Percentiles rank a stretch among this genome's conserved stretches.
These are phyloP conservation scores for Fusarium globosum DNA, from an alignment of 2,329 filamentous ascomycete genomes.

Conservation along the genomic window DNA sequence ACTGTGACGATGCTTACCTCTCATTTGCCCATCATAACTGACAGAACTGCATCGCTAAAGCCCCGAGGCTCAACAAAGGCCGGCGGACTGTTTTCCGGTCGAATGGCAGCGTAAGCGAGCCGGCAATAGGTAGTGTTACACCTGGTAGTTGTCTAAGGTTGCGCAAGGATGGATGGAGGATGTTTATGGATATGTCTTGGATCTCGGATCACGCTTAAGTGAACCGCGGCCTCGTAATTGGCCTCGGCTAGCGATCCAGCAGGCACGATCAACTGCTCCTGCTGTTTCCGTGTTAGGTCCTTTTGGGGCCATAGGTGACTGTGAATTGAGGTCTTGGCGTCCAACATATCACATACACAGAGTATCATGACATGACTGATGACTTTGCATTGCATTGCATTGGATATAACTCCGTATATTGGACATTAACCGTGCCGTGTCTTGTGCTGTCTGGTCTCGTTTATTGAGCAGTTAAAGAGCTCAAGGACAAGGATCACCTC, in stretches of 20 bases:
- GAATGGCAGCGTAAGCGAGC: constrained; percentile 19
- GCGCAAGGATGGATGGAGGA: constrained; percentile 3
- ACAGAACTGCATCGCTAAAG: constrained; percentile 33
- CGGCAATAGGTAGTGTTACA: not conserved
- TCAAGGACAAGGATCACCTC: constrained; percentile 7
- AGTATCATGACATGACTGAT: not conserved
- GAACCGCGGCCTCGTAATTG: constrained; percentile 28
- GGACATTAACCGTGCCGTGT: constrained; percentile 6
- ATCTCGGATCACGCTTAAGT: constrained; percentile 24
- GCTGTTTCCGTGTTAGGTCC: constrained; percentile 35
- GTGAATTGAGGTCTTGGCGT: not conserved
- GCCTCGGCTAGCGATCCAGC: not conserved
- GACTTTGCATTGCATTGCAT: not conserved
- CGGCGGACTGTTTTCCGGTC: constrained; percentile 21
- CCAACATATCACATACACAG: constrained; percentile 1
- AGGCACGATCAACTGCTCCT: constrained; percentile 23
- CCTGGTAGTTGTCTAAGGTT: not conserved
- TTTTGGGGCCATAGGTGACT: not conserved
- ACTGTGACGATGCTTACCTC: constrained; percentile 36
- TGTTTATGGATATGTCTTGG: constrained; percentile 29
- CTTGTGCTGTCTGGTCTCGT: not conserved
- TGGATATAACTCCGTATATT: not conserved
- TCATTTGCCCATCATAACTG: constrained; percentile 41
- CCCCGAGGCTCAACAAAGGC: constrained; percentile 15
- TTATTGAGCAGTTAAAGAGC: not conserved